Percentiles rank a stretch among this genome's conserved stretches.
phyloP scores from a whole-genome alignment of 768 basidiomycete species.

The Boletus rubropictus region DNA sequence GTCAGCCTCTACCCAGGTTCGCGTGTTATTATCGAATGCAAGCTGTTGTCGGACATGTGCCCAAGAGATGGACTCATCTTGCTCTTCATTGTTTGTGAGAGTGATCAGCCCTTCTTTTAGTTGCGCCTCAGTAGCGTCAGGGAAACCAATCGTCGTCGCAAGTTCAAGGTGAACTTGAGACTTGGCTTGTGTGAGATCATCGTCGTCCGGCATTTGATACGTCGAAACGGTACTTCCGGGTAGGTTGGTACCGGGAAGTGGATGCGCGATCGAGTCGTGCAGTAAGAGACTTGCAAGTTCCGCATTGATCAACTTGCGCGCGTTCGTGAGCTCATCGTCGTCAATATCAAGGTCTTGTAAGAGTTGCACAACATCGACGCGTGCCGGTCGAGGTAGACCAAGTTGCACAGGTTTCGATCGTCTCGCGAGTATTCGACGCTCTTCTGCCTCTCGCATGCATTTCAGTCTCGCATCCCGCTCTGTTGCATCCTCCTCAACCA shows the following conservation, averaged over 20 bases:
- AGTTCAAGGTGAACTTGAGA: slow-evolving; percentile 73
- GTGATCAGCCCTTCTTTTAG: slow-evolving; percentile 71
- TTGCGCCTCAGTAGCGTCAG: slow-evolving; percentile 72
- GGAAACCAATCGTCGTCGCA: slow-evolving; percentile 75
- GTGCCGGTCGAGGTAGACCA: slow-evolving; percentile 78
- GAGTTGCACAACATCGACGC: slow-evolving; percentile 66
- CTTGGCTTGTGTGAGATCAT: slow-evolving; percentile 64
- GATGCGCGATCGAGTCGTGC: slow-evolving; percentile 84
- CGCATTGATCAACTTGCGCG: slow-evolving; percentile 60
- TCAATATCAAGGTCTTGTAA: slow-evolving; percentile 52
- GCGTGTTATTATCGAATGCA: slow-evolving; percentile 50
- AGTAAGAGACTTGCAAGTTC: slow-evolving; percentile 77
- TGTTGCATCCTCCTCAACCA: slow-evolving; percentile 78
- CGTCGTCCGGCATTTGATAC: slow-evolving; percentile 76
- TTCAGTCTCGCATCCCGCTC: slow-evolving; percentile 78
- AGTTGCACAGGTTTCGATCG: slow-evolving; percentile 77
- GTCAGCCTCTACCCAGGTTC: slow-evolving; percentile 62
- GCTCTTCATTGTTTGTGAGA: slow-evolving; percentile 54
- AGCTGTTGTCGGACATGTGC: slow-evolving; percentile 57
- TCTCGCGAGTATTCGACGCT: slow-evolving; percentile 72
- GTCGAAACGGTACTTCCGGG: slow-evolving; percentile 65
- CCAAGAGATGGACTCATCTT: slow-evolving; percentile 66
- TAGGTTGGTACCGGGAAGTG: slow-evolving; percentile 79
- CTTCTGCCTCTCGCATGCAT: slow-evolving; percentile 67
- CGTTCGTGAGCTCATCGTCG: slow-evolving; percentile 43